Evolutionary conservation across 768 basidiomycete species (phyloP), one percentile per base, ranked within the genome.

Genomic region (Suillus clintonianus): DNA sequence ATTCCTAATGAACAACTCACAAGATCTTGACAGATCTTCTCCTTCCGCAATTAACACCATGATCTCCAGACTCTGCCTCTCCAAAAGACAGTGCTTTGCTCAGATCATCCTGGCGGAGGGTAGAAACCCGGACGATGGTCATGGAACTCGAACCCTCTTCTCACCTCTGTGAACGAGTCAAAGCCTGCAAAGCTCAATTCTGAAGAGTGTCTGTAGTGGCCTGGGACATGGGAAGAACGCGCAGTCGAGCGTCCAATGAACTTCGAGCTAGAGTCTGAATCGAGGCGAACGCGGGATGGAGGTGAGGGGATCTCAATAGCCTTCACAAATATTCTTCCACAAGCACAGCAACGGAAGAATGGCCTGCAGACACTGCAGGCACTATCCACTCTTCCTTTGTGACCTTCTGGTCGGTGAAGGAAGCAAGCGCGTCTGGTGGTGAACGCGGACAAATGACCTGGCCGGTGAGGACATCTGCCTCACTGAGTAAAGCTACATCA

Each of bases 401-500:
- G 0, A 81, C 71, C 34, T 67, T 64, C 3, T 79, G 75, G 15
- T 77, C 80, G 0, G 82, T 76, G 59, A 90, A 89, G 6, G 78
- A 79, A 0, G 90, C 89, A 68, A 96, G 80, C 3, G 88, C 80
- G 72, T 96, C 87, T 2, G 94, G 92, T 2, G 92, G 89, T 3
- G 95, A 94, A 27, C 93, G 85, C 13, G 95, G 95, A 69, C 92
- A 93, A 10, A 89, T 67, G 39, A 95, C 76, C 69, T 95, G 91
- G 0, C 95, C 95, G 22, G 89, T 79, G 10, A 97, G 77, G 15
- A 96, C 68, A 75, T 96, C 94, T 5, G 92, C 90, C 79, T 96
- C 94, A 30, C 95, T 95, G 5, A 98, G 83, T 45, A 97, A 84
- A 8, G 89, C 90, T 88, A 67, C 57, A 62, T 60, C 34, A 56